Evolutionary conservation across 148 eudicot species (phyloP).

Genomic region (Spergularia marina): DNA sequence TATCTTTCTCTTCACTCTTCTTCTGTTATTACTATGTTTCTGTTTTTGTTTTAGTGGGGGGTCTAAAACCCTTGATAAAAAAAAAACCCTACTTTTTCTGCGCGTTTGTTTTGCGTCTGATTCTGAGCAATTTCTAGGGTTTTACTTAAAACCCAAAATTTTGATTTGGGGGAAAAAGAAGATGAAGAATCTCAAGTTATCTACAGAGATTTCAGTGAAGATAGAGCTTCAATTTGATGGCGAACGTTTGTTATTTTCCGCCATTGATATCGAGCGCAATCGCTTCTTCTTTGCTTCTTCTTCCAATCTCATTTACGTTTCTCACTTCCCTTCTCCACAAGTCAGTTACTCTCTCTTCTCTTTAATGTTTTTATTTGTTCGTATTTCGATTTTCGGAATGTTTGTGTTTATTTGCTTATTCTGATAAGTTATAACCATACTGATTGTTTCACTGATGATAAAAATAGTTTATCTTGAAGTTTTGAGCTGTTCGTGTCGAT

Average conservation of each 20-base stretch:
- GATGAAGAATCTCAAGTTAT: conserved; percentile 83
- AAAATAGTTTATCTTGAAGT: too few species aligned
- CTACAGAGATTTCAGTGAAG: conserved; percentile 50
- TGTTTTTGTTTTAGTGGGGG: neutral
- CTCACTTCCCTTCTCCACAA: conserved; percentile 54
- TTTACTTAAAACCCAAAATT: neutral
- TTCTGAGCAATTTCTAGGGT: conserved; percentile 15
- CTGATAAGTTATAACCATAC: too few species aligned
- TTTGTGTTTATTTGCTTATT: neutral
- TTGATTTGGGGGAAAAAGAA: neutral
- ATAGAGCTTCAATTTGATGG: conserved; percentile 48
- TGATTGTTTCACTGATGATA: too few species aligned
- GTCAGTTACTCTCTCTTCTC: conserved; percentile 21
- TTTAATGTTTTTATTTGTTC: neutral
- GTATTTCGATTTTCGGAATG: neutral
- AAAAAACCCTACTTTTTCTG: neutral
- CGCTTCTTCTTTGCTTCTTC: conserved; percentile 89
- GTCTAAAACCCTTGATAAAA: too few species aligned
- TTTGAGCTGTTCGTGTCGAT: too few species aligned
- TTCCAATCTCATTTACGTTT: conserved; percentile 52
- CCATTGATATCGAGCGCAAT: conserved; percentile 79
- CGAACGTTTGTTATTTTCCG: conserved; percentile 56
- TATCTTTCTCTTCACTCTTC: neutral
- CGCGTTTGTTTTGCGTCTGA: neutral
- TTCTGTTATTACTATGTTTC: neutral